These are phyloP conservation scores for Viridothelium virens DNA, from an alignment of 495 filamentous ascomycete species.

Conservation along the genomic window DNA sequence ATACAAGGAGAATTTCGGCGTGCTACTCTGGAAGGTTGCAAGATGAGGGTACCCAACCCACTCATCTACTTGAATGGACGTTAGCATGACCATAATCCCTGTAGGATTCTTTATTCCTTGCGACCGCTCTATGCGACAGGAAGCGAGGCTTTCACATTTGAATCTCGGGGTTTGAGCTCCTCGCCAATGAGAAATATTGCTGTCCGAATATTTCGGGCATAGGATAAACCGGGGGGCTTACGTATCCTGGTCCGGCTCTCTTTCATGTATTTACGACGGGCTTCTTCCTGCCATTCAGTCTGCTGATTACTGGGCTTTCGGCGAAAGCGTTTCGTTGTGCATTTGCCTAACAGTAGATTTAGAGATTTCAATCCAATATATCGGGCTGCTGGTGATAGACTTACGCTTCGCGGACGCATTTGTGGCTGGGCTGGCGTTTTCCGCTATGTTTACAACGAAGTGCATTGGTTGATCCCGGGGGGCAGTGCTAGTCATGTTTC, in stretches of 20 bases:
- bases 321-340: neutral
- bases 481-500: neutral
- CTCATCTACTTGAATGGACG: neutral
- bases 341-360: neutral
- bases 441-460: neutral
- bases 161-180: neutral
- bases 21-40: slow-evolving; percentile 33
- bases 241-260: neutral
- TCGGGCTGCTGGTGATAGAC: neutral
- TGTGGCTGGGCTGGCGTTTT: neutral
- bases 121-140: neutral
- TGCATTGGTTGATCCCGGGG: neutral
- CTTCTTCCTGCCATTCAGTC: neutral
- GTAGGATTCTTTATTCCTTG: neutral
- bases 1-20: slow-evolving; percentile 35
- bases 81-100: neutral
- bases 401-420: neutral
- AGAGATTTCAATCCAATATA: neutral
- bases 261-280: neutral
- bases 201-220: neutral
- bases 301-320: neutral
- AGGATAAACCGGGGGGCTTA: neutral
- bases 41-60: slow-evolving; percentile 32
- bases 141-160: neutral
- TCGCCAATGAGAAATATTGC: neutral